Evolutionary conservation across 192 early-diverging fungal species (phyloP), one percentile per base, ranked within the genome.

Genomic region (Coemansia sp.): DNA sequence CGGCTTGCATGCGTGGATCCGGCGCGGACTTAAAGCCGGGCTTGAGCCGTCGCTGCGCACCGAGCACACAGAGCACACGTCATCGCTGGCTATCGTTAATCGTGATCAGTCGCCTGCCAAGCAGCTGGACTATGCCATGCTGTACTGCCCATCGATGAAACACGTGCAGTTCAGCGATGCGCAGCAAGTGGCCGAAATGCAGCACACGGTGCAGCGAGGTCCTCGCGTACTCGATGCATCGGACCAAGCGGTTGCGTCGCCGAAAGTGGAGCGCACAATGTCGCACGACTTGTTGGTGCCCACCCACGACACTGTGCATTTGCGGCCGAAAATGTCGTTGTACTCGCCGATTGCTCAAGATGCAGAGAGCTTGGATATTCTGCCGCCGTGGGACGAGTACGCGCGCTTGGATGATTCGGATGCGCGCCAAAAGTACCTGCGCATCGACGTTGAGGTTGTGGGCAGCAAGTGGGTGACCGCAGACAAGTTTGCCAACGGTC

Each of bases 381-480:
- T 64, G n/a, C 57, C 78, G 55, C 78, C 78, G 1, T 81, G 78
- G 78, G 78, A 81, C 39, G 66, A 74, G 58, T 63, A 75, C 17
- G 72, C 78, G 1, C 62, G 61, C 3, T 38, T 67, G 50, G 65
- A 29, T 1, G 58, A 57, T 4, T 8, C 54, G 19, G 48, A 50
- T 47, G 14, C 23, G n/a, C 58, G 65, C n/a, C 72, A 74, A 62
- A 75, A 75, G 58, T 90, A 88, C 64, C 61, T 92, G 73, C 83
- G 87, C 22, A 75, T 92, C 22, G 90, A 92, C 70, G 82, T 92
- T 27, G 86, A 90, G 66, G 88, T 92, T 27, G 83, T 90, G 23
- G 84, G 88, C 8, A 81, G 78, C 69, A 61, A 70, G 39, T 75
- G 72, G 72, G 78, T 81, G 9, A 81, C 78, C 14, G 78, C 72